A percentile compares a stretch with the other conserved stretches of the same genome.
Evolutionary conservation across 305 asterid genomes (phyloP).

Genomic region (Rubia balearica): DNA sequence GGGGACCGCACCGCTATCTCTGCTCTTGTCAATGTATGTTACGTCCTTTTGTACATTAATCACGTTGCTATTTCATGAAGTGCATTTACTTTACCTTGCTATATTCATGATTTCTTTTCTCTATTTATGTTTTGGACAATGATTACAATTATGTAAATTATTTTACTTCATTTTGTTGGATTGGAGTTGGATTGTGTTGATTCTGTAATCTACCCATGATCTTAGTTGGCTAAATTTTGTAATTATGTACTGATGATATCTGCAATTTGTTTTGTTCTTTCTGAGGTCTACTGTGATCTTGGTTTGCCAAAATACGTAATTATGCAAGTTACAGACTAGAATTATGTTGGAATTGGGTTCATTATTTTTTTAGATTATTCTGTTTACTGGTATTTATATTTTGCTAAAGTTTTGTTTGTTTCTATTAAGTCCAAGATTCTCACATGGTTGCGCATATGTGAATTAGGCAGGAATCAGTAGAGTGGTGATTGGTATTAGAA

Average conservation of each 20-base stretch:
- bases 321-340: not conserved
- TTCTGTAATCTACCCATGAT: not conserved
- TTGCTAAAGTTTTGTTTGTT: not conserved
- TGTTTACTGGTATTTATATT: not conserved
- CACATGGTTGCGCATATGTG: conserved; percentile 22
- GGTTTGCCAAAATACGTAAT: not conserved
- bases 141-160: too few relatives aligned
- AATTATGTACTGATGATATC: not conserved
- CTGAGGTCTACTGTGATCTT: not conserved
- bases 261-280: not conserved
- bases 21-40: conserved; percentile 42
- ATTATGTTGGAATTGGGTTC: not conserved
- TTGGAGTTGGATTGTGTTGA: not conserved
- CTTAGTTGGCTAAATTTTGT: not conserved
- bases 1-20: conserved; percentile 58
- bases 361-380: not conserved
- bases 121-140: not conserved
- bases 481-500: conserved; percentile 90
- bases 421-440: conserved; percentile 13
- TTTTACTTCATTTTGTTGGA: not conserved
- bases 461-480: conserved; percentile 78
- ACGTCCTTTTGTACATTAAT: not conserved
- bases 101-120: not conserved
- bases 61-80: not conserved
- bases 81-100: not conserved